Base-by-base conservation (phyloP, 1,139 yeast species). In the Fermentozyma sake region DNA sequence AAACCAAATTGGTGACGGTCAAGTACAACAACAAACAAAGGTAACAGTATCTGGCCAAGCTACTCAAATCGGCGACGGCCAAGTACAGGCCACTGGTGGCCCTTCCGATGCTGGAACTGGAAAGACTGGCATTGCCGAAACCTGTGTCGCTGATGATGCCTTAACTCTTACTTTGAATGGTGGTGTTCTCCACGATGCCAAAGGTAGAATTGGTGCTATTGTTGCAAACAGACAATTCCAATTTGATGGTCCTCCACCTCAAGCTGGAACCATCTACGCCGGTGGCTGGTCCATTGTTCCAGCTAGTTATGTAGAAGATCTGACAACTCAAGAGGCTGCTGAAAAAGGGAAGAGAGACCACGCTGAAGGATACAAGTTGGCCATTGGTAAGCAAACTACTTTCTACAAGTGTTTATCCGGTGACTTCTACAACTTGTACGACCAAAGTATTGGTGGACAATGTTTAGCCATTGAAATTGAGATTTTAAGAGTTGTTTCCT, bases 211-310 rank as follows among this genome's bases (percentile, higher is more conserved):
- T 35, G 70, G 70, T 18, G 55, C 66, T 27, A 61, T 63, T 48
- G 70, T 61, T 32, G 63, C 68, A 31, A 63, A 62, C 53, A 55
- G 62, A 48, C 68, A 63, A 47, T 62, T 63, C 59, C 68, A 62
- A 48, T 61, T 63, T 35, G 69, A 62, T 39, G 65, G 64, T 26
- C 68, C 68, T 23, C 65, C 67, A 47, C 66, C 66, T 16, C 66
- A 61, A 47, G 65, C 65, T 19, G 67, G 67, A 30, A 44, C 65
- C 31, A 58, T 60, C 30, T 60, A 52, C 39, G 65, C 66, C 33
- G 54, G 55, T 30, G 65, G 66, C 24, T 62, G 68, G 68, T 43
- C 58, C 16, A 44, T 50, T 27, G 61, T 54, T 34, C 52, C 53
- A 22, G 40, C 41, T 21, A 39, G 37, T 20, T 38, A 44, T 36